Base-by-base conservation (phyloP, 2,329 filamentous ascomycete genomes). In the Penicillium psychrosexuale region DNA sequence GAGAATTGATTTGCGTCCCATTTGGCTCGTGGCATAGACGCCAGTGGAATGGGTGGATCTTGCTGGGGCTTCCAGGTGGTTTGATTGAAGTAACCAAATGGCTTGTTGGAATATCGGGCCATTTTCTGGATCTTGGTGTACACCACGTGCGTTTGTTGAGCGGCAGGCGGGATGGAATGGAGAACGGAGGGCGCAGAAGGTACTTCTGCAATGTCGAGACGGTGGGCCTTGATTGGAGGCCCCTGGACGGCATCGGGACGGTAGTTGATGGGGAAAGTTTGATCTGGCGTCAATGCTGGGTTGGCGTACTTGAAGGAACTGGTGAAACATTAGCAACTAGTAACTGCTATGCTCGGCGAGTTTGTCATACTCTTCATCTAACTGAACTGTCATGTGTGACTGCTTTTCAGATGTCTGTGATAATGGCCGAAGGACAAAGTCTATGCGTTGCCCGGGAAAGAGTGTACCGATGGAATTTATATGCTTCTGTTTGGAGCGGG, bases 61-160 rank as follows among this genome's bases (percentile, higher is more conserved):
- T 63, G 56, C 57, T 78, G 77, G 0, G 74, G 71, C 7, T 62
- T 58, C 75, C 75, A 80, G 12, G 72, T 72, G 2, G 77, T 80
- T 33, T 75, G 74, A 55, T 81, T 80, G 63, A 81, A 77, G 64
- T 74, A 78, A 3, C 77, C 77, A 45, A 71, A 70, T 0, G 78
- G 77, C 13, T 73, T 68, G 49, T 80, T 78, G 46, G 72, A 63
- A 40, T 75, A 68, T 44, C 66, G 70, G 13, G 77, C 69, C 30
- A 79, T 65, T 52, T 77, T 78, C 51, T 78, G 67, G 30, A 76
- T 75, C 34, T 77, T 77, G 15, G 75, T 73, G 60, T 81, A 81
- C 8, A 80, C 66, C 8, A 80, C 66, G 36, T 78, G 70, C 1
- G 69, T 77, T 51, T 74, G 64, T n/a, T 75, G 62, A 8, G 72